A percentile compares a stretch with the other conserved stretches of the same genome.
Conservation (phyloP, 306 rosid genomes). For the Pyrus communis region DNA sequence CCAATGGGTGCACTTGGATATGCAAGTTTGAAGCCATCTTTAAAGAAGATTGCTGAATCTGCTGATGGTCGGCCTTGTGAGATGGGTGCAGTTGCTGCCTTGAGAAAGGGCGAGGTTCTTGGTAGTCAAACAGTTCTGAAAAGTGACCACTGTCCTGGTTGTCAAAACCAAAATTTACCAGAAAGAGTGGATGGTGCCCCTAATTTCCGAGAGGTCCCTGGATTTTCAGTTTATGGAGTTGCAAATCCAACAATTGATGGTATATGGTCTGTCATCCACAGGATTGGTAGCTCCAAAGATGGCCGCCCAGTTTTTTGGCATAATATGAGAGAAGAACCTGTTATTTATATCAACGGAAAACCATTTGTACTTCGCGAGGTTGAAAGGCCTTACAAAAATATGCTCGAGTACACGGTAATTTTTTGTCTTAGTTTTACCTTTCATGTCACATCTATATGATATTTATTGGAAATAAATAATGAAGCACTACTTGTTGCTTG, state of each 20-base stretch:
- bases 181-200: conserved; percentile 92
- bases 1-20: conserved; percentile 97
- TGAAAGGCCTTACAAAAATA: conserved; percentile 88
- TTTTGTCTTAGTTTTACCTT: not conserved
- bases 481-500: not conserved
- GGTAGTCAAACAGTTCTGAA: conserved; percentile 88
- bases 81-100: conserved; percentile 85
- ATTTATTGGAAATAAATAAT: not conserved
- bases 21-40: conserved; percentile 59
- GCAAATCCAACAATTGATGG: conserved; percentile 94
- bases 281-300: conserved; percentile 58
- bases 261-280: conserved; percentile 63
- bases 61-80: conserved; percentile 73
- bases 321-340: conserved; percentile 96
- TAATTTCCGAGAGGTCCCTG: conserved; percentile 85
- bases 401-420: conserved; percentile 84
- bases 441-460: not conserved
- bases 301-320: conserved; percentile 81
- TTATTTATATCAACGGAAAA: conserved; percentile 83
- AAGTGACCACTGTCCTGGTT: conserved; percentile 91
- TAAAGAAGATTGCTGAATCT: conserved; percentile 62
- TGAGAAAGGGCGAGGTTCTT: conserved; percentile 81
- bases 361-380: conserved; percentile 95
- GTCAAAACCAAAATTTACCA: conserved; percentile 58
- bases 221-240: conserved; percentile 92